Evolutionary conservation across 1,139 yeast genomes (phyloP).

Genomic region (Arxiozyma bovina): DNA sequence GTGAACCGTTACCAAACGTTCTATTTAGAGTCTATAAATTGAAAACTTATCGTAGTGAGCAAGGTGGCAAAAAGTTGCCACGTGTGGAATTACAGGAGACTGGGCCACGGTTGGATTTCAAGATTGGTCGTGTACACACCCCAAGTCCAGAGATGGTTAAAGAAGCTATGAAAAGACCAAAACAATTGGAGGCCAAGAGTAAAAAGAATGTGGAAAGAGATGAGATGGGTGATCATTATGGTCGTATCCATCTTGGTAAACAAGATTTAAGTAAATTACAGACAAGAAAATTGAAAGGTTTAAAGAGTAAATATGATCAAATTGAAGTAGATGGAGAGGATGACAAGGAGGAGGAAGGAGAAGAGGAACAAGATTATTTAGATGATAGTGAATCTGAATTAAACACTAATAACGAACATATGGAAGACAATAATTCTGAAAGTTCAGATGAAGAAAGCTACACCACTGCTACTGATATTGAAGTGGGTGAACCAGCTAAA

Average conservation of each 20-base stretch:
- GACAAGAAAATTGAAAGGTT: constrained; percentile 97
- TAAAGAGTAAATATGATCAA: constrained; percentile 80
- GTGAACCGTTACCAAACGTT: constrained; percentile 66
- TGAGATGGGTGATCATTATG: constrained; percentile 91
- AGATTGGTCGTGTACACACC: constrained; percentile 77
- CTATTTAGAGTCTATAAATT: constrained; percentile 86
- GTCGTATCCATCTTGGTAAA: constrained; percentile 90
- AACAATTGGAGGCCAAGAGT: constrained; percentile 69
- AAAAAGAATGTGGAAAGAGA: constrained; percentile 88
- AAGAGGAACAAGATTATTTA: constrained; percentile 31
- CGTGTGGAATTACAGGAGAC: constrained; percentile 90
- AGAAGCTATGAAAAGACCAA: constrained; percentile 79
- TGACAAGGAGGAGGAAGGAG: too few species aligned
- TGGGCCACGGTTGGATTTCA: constrained; percentile 93
- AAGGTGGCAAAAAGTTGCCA: constrained; percentile 59
- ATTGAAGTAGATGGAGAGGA: constrained; percentile 38
- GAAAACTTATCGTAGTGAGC: constrained; percentile 73
- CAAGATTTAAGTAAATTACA: constrained; percentile 87
- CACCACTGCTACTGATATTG: constrained; percentile 45
- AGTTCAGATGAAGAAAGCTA: constrained; percentile 51
- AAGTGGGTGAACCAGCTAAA: constrained; percentile 35
- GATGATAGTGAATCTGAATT: constrained; percentile 43
- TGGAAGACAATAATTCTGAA: constrained; percentile 34
- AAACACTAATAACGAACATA: constrained; percentile 37
- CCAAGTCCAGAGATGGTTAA: constrained; percentile 85